phyloP scores from a whole-genome alignment of 2,329 filamentous ascomycete species.

The Fusarium tricinctum region DNA sequence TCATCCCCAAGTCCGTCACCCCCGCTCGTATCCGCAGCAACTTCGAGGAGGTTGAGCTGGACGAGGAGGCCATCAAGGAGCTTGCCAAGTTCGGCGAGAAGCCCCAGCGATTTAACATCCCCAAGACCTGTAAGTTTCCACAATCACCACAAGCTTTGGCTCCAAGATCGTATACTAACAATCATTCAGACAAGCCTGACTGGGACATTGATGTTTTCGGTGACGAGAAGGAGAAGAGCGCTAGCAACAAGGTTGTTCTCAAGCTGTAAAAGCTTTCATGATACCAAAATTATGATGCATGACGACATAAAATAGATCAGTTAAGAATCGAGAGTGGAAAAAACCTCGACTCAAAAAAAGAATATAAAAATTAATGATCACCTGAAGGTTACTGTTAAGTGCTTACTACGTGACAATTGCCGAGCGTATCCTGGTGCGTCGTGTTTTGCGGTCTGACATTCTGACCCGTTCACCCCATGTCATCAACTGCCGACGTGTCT shows the following conservation, averaged over 20 bases:
- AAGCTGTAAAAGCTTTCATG: conserved; percentile 46
- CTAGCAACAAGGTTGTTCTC: conserved; percentile 62
- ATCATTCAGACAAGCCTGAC: conserved; percentile 60
- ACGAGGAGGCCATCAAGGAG: conserved; percentile 69
- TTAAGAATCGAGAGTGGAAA: not conserved
- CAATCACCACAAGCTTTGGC: not conserved
- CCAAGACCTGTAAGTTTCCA: conserved; percentile 56
- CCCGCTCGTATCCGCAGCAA: conserved; percentile 76
- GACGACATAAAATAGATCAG: conserved; percentile 34
- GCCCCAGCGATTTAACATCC: conserved; percentile 62
- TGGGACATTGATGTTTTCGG: conserved; percentile 71
- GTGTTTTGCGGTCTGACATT: not conserved
- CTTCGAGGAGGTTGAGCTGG: conserved; percentile 76
- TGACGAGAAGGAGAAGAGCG: conserved; percentile 66
- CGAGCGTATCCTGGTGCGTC: conserved; percentile 8
- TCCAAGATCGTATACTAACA: conserved; percentile 13
- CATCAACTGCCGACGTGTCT: conserved; percentile 10
- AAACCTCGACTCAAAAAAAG: conserved; percentile 6
- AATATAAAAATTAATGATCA: conserved; percentile 33
- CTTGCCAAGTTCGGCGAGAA: conserved; percentile 73
- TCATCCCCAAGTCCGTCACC: conserved; percentile 83
- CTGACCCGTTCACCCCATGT: not conserved
- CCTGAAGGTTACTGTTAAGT: not conserved
- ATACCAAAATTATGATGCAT: conserved; percentile 38
- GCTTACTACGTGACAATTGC: not conserved